Evolutionary conservation across 2,329 filamentous ascomycete species (phyloP), one percentile per base, ranked within the genome.

Genomic region (Xylaria multiplex): DNA sequence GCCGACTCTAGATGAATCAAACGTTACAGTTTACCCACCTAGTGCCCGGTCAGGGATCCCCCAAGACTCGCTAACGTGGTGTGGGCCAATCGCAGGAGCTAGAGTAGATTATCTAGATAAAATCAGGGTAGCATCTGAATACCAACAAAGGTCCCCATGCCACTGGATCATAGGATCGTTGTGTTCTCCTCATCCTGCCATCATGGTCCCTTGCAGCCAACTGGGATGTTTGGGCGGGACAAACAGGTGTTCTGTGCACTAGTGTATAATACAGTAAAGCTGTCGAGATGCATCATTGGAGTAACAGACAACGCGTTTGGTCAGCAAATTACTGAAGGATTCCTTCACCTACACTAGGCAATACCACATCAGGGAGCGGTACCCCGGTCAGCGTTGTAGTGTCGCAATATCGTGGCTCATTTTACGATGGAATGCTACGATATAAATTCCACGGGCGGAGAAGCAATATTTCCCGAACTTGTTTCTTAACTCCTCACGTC

Each of bases 1-100:
- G n/a, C 58, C 56, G 43, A 52, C 30, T 64, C 22, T 22, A 54
- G 50, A 66, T 66, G 50, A 58, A 69, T 69, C 64, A 55, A 67
- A 69, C 67, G 67, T 69, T 69, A 69, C 67, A 67, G 49, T 67
- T 48, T 64, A 54, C 35, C 52, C 45, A 42, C 50, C 58, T 24
- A 16, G 52, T 40, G 37, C 37, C 37, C 11, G 27, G 63, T 46
- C 59, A 43, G 54, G 49, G 55, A 52, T 59, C 30, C 42, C 50
- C 32, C 46, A 27, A 42, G 42, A 42, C 57, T 56, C 40, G 48
- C 24, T 40, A 43, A 46, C n/a, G 40, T n/a, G 40, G 59, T 19
- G 16, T 35, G 22, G 19, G n/a, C 64, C 56, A 67, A 64, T 67
- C 45, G n/a, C 19, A 22, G 48, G 43, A 35, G 32, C 55, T 53